phyloP scores from a whole-genome alignment of 2,329 filamentous ascomycete genomes.

The Diaporthe ampelina region DNA sequence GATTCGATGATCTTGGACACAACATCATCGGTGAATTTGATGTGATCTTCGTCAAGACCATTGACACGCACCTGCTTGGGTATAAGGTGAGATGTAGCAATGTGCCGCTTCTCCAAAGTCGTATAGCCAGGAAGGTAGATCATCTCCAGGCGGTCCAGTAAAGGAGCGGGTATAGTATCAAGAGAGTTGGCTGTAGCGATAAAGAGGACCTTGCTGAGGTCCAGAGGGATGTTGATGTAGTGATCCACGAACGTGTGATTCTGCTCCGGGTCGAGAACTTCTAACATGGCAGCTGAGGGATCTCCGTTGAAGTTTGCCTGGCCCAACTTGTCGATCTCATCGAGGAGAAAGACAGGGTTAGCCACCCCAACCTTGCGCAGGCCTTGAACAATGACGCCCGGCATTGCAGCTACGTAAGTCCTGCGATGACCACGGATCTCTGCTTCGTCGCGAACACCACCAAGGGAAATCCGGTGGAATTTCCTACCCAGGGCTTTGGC shows the following conservation, averaged over 20 bases:
- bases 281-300: slow-evolving; percentile 96
- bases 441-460: slow-evolving; percentile 94
- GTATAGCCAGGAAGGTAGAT: slow-evolving; percentile 96
- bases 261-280: slow-evolving; percentile 97
- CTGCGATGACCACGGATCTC: slow-evolving; percentile 95
- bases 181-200: slow-evolving; percentile 96
- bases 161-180: slow-evolving; percentile 93
- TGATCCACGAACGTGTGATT: slow-evolving; percentile 96
- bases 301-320: slow-evolving; percentile 94
- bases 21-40: slow-evolving; percentile 84
- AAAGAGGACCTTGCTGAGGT: slow-evolving; percentile 96
- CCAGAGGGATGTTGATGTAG: slow-evolving; percentile 95
- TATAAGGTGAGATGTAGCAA: slow-evolving; percentile 92
- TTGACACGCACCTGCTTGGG: slow-evolving; percentile 96
- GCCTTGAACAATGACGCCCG: slow-evolving; percentile 92
- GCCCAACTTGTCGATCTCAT: slow-evolving; percentile 98
- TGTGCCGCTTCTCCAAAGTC: slow-evolving; percentile 95
- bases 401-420: slow-evolving; percentile 99
- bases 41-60: slow-evolving; percentile 81
- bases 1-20: slow-evolving; percentile 95
- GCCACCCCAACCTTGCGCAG: slow-evolving; percentile 95
- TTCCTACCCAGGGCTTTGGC: slow-evolving; percentile 93
- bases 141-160: slow-evolving; percentile 97
- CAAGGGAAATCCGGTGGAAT: slow-evolving; percentile 96
- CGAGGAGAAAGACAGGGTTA: slow-evolving; percentile 94